Evolutionary conservation across 2,329 filamentous ascomycete genomes (phyloP), one percentile per base, ranked within the genome.

Genomic region (Penicillium concentricum): DNA sequence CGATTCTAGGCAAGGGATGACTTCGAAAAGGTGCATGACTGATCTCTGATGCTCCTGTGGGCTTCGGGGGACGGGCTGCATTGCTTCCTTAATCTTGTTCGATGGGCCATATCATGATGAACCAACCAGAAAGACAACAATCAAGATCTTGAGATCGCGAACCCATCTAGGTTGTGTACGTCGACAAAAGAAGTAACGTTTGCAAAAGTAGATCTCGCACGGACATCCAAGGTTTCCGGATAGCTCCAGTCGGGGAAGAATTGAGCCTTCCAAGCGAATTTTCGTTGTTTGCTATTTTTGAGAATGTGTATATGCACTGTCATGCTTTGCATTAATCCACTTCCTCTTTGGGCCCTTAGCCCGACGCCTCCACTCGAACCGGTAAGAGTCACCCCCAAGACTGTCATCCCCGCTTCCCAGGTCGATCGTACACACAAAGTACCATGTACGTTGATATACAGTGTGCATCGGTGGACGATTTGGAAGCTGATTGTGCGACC

Each of bases 71-170:
- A 62, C 42, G 6, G 16, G 43, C 42, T 47, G 45, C 16, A 22
- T 44, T 42, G 45, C 45, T 60, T 60, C 57, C 59, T 55, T 22
- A 58, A 56, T 61, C 62, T 60, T 58, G 51, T 59, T 57, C 38
- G 46, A 59, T 55, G 57, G 54, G 56, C 50, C 56, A 45, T 43
- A n/a, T n/a, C n/a, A n/a, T 54, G 59, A 63, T 60, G 34, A 30
- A 22, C 62, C 62, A 65, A 65, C 63, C 35, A 47, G 24, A 16
- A 4, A 10, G 1, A 7, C 6, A 9, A 16, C 3, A 28, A 18
- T 24, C 39, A 12, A 34, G 37, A 57, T 56, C 44, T 24, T 45
- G 3, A 51, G 49, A 61, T 62, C 59, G 15, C 10, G 37, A 48
- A 59, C 37, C 37, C 12, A 8, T 13, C 47, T 28, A 38, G n/a